Evolutionary conservation across 495 filamentous ascomycete species (phyloP).

Genomic region (Parathielavia hyrcaniae): DNA sequence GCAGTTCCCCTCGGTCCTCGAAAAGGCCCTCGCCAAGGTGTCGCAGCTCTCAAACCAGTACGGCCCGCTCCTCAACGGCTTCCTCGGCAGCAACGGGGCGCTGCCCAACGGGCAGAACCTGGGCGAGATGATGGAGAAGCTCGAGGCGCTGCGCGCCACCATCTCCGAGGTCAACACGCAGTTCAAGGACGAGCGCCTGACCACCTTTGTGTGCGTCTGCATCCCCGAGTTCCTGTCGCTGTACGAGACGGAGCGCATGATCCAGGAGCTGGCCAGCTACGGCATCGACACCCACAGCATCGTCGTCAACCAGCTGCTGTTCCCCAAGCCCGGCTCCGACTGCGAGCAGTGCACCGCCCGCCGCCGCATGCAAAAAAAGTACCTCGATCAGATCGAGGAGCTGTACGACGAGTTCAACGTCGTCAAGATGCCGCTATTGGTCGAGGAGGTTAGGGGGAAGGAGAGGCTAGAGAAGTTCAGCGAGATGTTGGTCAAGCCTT

Average conservation of each 20-base stretch:
- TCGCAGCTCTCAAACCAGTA: slow-evolving; percentile 91
- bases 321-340: slow-evolving; percentile 75
- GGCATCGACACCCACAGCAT: slow-evolving; percentile 94
- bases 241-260: slow-evolving; percentile 99
- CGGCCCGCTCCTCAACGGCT: slow-evolving; percentile 89
- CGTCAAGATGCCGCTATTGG: slow-evolving; percentile 90
- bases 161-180: slow-evolving; percentile 95
- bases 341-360: slow-evolving; percentile 96
- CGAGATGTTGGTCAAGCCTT: slow-evolving; percentile 85
- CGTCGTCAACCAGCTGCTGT: slow-evolving; percentile 96
- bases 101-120: slow-evolving; percentile 88
- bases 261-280: slow-evolving; percentile 92
- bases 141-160: slow-evolving; percentile 85
- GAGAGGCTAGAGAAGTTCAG: slow-evolving; percentile 89
- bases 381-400: slow-evolving; percentile 97
- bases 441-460: slow-evolving; percentile 92
- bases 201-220: slow-evolving; percentile 97
- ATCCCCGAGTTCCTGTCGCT: slow-evolving; percentile 96
- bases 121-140: slow-evolving; percentile 83
- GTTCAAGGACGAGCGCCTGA: slow-evolving; percentile 94
- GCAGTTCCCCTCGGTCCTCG: slow-evolving; percentile 95
- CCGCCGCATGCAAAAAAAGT: slow-evolving; percentile 99
- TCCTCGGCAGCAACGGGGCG: slow-evolving; percentile 72
- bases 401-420: slow-evolving; percentile 99
- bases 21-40: slow-evolving; percentile 95